Base-by-base conservation (phyloP, 2,329 filamentous ascomycete species). In the Penicillium hordei region DNA sequence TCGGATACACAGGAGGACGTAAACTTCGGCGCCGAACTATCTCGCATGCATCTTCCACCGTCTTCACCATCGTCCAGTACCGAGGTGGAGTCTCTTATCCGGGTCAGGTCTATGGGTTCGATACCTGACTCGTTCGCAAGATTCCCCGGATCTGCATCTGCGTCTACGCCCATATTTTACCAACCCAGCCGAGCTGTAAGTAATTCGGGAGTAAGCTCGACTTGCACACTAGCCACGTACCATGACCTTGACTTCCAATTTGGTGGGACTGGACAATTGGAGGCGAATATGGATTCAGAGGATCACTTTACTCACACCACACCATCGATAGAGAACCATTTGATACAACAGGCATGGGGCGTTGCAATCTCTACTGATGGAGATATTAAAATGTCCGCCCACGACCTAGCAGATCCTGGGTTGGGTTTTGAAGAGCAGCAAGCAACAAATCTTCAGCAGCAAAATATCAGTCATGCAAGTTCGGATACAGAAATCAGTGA, bases 1-100 rank as follows among this genome's bases (percentile, higher is more conserved):
- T 29, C 40, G 17, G 38, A 29, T 19, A 66, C 65, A 5, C 59
- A 63, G 19, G 65, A 64, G n/a, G 64, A 64, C 25, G 10, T 60
- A 21, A 45, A 12, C 23, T 65, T 67, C 31, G 65, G 65, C 2
- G 23, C 57, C 43, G 52, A 55, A n/a, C 38, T 67, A 4, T 61
- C 59, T 33, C 62, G 65, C 31, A 59, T 53, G n/a, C 21, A 45
- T 34, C 21, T 25, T 34, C 38, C 49, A 29, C 31, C 39, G 5
- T 8, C 39, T 21, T 52, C 50, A 17, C 21, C 40, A 23, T 42
- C 34, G 0, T n/a, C 12, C n/a, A 29, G 21, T 3, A 12, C 3
- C 2, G 23, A 23, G 1, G 15, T n/a, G 5, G 31, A 1, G 10
- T 15, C 53, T 17, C 33, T 29, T 31, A 1, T 36, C 13, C 29